Evolutionary conservation across 176 grass and related monocot species (phyloP), one percentile per base, ranked within the genome.

Genomic region (Aegilops sharonensis): DNA sequence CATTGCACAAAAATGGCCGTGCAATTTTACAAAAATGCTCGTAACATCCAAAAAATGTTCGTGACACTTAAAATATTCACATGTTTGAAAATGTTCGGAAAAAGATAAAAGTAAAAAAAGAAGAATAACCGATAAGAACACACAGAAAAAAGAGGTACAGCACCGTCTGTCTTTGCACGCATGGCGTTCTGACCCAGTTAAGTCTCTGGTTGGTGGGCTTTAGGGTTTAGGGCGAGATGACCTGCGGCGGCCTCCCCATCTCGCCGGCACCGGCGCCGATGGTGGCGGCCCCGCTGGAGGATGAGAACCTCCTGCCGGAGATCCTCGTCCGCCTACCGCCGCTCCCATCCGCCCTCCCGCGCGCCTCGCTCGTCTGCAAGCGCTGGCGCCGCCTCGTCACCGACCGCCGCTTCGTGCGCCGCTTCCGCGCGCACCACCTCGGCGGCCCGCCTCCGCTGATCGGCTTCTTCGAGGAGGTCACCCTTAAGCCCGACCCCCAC

Each of bases 361-460:
- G 59, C 78, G n/a, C 62, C 78, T 24, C 59, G 0, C 78, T 61
- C 27, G 25, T 81, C 40, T 81, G 63, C 43, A 52, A 68, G 27
- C 29, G 43, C 64, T 81, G 79, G 79, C 43, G 43, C 79, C 79
- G 17, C 43, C 64, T 81, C 43, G 11, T 43, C 37, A 24, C 70
- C 37, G 70, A 72, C 10, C 37, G 70, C 70, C 5, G 18, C 37
- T 42, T 64, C 63, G 13, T 67, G 2, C 27, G 64, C 64, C 64
- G 65, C 14, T 43, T 72, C 11, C 37, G 37, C 70, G 70, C 70
- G 21, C 70, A 45, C 21, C 70, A 43, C n/a, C 37, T 21, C 37
- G 1, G 37, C 37, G 4, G 21, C 37, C 37, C 68, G 3, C 68
- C 69, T 72, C 70, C 70, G 2, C 37, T 72, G 5, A 10, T 72